Percentiles rank a stretch among this genome's conserved stretches.
Evolutionary conservation across 345 rosid species (phyloP).

Genomic region (Leavenworthia alabamica): DNA sequence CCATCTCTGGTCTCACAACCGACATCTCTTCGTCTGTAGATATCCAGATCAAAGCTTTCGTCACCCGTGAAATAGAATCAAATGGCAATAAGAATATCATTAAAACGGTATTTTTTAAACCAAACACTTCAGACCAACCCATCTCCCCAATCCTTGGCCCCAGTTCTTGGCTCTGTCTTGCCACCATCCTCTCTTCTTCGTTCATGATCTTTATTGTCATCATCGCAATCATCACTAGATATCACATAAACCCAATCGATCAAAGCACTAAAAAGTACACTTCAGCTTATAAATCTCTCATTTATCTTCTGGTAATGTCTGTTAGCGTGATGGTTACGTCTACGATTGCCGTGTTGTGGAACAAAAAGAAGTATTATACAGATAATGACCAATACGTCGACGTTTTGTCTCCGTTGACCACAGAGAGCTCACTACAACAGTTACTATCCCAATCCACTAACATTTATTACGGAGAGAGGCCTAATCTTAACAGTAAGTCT

Average conservation of each 20-base stretch:
- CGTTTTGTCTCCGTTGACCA: conserved; percentile 27
- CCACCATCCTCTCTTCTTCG: conserved; percentile 55
- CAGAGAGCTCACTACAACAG: conserved; percentile 55
- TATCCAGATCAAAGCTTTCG: conserved; percentile 54
- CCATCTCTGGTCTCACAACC: conserved; percentile 27
- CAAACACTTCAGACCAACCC: conserved; percentile 43
- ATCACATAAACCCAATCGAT: conserved; percentile 52
- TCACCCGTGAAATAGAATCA: conserved; percentile 54
- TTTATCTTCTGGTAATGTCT: conserved; percentile 42
- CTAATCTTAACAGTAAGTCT: conserved; percentile 61
- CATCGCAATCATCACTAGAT: conserved; percentile 49
- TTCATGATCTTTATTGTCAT: conserved; percentile 48
- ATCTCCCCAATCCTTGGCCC: conserved; percentile 59
- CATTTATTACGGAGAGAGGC: conserved; percentile 55
- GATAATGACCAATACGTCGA: conserved; percentile 34
- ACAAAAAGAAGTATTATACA: conserved; percentile 39
- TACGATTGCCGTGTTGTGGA: conserved; percentile 48
- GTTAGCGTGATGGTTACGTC: conserved; percentile 41
- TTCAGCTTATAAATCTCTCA: conserved; percentile 10
- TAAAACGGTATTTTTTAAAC: conserved; percentile 53
- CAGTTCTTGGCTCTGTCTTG: conserved; percentile 71
- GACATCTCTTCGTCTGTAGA: conserved; percentile 30
- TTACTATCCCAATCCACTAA: conserved; percentile 41
- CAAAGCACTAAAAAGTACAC: conserved; percentile 32
- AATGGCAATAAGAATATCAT: background rate